Evolutionary conservation across 2,329 filamentous ascomycete genomes (phyloP).

Genomic region (Ophidiomyces ophidiicola): DNA sequence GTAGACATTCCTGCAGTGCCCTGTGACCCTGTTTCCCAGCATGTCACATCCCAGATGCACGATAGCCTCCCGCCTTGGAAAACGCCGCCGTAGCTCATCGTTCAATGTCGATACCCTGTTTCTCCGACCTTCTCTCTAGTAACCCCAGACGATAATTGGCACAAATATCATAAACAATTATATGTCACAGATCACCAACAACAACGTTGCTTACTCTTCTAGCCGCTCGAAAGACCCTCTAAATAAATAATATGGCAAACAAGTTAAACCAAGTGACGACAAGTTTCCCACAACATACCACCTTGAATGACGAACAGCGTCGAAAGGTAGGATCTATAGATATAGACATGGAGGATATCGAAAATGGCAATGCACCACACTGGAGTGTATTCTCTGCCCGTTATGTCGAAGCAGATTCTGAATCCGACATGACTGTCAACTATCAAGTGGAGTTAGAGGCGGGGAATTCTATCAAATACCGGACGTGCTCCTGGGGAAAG

Average conservation of each 20-base stretch:
- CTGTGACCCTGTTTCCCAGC: too few relatives aligned
- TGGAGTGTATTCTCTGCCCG: constrained; percentile 4
- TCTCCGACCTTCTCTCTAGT: background rate
- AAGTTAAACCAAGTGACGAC: background rate
- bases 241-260: constrained; percentile 3
- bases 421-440: constrained; percentile 27
- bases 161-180: background rate
- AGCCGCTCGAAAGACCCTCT: background rate
- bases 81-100: too few relatives aligned
- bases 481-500: constrained; percentile 90
- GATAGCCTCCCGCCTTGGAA: too few relatives aligned
- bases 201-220: background rate
- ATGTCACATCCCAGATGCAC: too few relatives aligned
- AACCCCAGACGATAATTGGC: background rate
- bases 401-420: background rate
- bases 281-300: too few relatives aligned
- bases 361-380: background rate
- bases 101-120: background rate
- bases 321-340: too few relatives aligned
- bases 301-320: too few relatives aligned
- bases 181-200: constrained; percentile 3
- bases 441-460: constrained; percentile 67
- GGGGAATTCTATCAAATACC: constrained; percentile 72
- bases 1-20: too few relatives aligned
- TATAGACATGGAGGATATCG: too few relatives aligned